phyloP scores from a whole-genome alignment of 1,284 basidiomycete species.

The Taiwanofungus camphoratus region DNA sequence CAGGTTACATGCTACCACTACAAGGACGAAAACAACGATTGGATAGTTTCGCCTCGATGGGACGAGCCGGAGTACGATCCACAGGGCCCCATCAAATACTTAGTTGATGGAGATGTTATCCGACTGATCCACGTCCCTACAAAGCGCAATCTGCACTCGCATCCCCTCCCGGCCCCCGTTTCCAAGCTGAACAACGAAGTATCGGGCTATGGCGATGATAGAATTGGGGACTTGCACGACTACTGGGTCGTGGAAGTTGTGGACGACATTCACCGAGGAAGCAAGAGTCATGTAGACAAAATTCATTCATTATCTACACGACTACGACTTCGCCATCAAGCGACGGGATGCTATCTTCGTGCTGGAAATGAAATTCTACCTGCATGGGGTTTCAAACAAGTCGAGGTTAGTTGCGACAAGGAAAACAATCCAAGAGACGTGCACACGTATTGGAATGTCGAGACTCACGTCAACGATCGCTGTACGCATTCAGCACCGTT shows the following conservation, averaged over 20 bases:
- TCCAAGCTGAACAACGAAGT: constrained; percentile 92
- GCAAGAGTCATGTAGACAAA: constrained; percentile 51
- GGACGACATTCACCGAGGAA: constrained; percentile 76
- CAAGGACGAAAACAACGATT: constrained; percentile 97
- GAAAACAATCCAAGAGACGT: constrained; percentile 79
- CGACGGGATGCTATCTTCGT: constrained; percentile 82
- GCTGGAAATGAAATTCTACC: constrained; percentile 89
- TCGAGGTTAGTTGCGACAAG: constrained; percentile 93
- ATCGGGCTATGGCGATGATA: constrained; percentile 86
- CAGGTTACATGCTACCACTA: constrained; percentile 99
- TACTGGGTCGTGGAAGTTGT: constrained; percentile 94
- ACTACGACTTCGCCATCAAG: constrained; percentile 77
- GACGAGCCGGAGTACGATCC: constrained; percentile 62
- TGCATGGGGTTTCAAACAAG: constrained; percentile 99
- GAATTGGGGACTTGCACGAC: constrained; percentile 84
- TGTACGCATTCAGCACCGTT: constrained; percentile 45
- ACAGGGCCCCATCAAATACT: constrained; percentile 62
- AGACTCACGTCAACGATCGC: constrained; percentile 93
- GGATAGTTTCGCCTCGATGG: constrained; percentile 81
- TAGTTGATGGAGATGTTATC: constrained; percentile 76
- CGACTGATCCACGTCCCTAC: constrained; percentile 82
- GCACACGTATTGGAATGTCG: constrained; percentile 98
- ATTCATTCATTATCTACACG: constrained; percentile 91
- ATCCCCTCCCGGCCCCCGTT: constrained; percentile 82
- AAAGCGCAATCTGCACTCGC: constrained; percentile 90